Evolutionary conservation across 257 asterid genomes (phyloP), one percentile per base, ranked within the genome.

Genomic region (Fraxinus quadrangulata): DNA sequence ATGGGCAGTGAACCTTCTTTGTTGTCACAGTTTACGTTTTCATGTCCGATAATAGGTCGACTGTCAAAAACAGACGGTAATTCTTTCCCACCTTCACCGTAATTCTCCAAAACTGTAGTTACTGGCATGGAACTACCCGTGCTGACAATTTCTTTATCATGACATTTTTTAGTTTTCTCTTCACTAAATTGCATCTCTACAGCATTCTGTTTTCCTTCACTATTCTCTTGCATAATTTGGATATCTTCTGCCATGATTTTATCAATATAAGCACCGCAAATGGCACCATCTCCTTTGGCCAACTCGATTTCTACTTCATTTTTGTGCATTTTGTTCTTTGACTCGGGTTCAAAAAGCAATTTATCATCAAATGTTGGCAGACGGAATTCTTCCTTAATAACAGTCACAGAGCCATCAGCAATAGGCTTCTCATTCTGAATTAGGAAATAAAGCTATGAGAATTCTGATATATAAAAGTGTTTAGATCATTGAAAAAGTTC

Each of bases 351-450:
- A 10, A 37, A 33, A 6, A 45, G 67, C 37, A n/a, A 59, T 31
- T 71, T 40, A 68, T 68, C 77, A 61, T 70, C 84, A 67, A 36
- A 37, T 47, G 56, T 16, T 47, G 56, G n/a, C 23, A 59, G 16
- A 6, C 71, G n/a, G 26, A 28, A 37, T 2, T 56, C 68, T 5
- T 47, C 56, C 56, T 47, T 47, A 47, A 47, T 47, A 47, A 10
- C 56, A 12, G 51, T 42, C 51, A 42, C 17, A 42, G 17, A 2
- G 31, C 73, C 81, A 81, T 76, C 77, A 23, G 75, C 45, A 67
- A 31, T 75, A 21, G 51, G 76, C 71, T 80, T 78, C 81, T 71
- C 86, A 69, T 81, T 88, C 96, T 89, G 83, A 26, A 83, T 11
- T 13, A 42, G 51, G 51, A 42, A 42, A 42, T 42, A 11, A 42